Conservation (phyloP, 768 basidiomycete species). For the Hydnum rufescens region DNA sequence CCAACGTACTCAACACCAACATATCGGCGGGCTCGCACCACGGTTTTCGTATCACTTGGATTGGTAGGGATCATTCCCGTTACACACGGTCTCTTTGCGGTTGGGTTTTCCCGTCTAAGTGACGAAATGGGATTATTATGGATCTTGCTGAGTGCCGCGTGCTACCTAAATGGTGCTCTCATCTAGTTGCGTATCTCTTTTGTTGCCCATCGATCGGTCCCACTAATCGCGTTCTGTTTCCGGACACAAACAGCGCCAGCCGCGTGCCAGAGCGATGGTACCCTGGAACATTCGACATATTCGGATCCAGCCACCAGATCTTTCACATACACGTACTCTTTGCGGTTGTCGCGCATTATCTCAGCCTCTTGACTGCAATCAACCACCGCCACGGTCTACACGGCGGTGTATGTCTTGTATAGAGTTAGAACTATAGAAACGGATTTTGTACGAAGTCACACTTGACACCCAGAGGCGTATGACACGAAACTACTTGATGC, state of each 20-base stretch:
- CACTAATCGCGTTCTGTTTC: neutral
- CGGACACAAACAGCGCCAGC: slow-evolving; percentile 37
- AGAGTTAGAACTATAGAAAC: neutral
- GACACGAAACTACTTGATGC: no score
- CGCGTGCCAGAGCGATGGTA: slow-evolving; percentile 57
- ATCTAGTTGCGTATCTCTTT: slow-evolving; percentile 46
- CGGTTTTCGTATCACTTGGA: slow-evolving; percentile 63
- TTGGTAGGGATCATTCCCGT: slow-evolving; percentile 49
- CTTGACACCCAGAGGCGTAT: no score
- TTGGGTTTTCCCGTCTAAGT: slow-evolving; percentile 36
- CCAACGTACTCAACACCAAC: slow-evolving; percentile 59
- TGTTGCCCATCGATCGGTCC: slow-evolving; percentile 10
- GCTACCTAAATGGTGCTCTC: slow-evolving; percentile 64
- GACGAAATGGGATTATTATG: slow-evolving; percentile 50
- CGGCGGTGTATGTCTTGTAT: neutral
- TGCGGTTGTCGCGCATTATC: slow-evolving; percentile 50
- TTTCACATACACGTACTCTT: slow-evolving; percentile 68
- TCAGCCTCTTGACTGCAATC: slow-evolving; percentile 34
- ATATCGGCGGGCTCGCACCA: slow-evolving; percentile 56
- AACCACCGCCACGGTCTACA: slow-evolving; percentile 30
- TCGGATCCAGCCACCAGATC: slow-evolving; percentile 73
- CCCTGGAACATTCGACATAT: slow-evolving; percentile 63
- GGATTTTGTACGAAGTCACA: no score
- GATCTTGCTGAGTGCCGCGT: slow-evolving; percentile 43
- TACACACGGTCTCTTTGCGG: slow-evolving; percentile 36